phyloP scores from a whole-genome alignment of 2,329 filamentous ascomycete species.

The Talaromyces sp. region DNA sequence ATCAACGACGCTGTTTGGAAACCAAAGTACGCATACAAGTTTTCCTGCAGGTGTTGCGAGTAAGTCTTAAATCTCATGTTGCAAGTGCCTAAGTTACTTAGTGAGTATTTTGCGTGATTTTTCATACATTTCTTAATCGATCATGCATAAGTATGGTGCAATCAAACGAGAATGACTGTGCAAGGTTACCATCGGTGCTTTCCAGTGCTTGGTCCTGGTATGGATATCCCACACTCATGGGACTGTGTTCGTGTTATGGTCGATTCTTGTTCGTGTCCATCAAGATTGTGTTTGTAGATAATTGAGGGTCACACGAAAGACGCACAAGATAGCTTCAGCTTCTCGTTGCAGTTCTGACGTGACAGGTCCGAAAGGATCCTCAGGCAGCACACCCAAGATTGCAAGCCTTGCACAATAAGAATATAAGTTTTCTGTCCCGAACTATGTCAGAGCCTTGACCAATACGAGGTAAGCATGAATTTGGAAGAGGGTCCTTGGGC shows the following conservation, averaged over 20 bases:
- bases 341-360: not conserved
- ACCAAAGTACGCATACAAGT: not conserved
- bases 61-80: not conserved
- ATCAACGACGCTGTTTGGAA: not conserved
- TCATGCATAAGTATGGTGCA: not conserved
- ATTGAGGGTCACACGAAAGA: constrained; percentile 1
- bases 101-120: not conserved
- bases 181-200: not conserved
- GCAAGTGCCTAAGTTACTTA: not conserved
- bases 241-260: not conserved
- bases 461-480: constrained; percentile 9
- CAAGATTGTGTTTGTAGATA: not conserved
- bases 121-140: not conserved
- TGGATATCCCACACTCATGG: not conserved
- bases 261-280: not conserved
- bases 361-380: not conserved
- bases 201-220: not conserved
- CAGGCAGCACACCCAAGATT: constrained; percentile 10
- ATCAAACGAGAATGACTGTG: not conserved
- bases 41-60: not conserved
- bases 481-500: constrained; percentile 6
- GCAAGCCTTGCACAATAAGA: not conserved
- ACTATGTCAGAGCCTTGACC: constrained; percentile 5
- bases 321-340: not conserved
- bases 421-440: not conserved